Evolutionary conservation across 805 yeast genomes (phyloP).

Genomic region (Barnettozyma salicaria): DNA sequence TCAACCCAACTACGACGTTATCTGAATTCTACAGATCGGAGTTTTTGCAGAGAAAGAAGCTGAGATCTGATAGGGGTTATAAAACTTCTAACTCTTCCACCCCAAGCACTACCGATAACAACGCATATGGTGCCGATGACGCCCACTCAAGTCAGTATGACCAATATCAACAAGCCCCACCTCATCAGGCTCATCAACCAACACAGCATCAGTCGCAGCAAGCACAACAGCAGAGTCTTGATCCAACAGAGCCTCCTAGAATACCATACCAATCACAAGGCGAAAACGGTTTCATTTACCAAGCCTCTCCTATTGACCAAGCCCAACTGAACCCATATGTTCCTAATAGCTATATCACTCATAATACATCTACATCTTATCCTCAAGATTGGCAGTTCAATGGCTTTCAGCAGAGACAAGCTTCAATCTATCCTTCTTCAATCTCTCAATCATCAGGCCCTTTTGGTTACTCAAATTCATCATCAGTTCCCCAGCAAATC

Average conservation of each 20-base stretch:
- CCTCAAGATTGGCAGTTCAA: constrained; percentile 12
- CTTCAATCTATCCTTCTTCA: constrained; percentile 6
- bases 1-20: constrained; percentile 18
- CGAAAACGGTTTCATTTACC: constrained; percentile 10
- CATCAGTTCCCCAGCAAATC: constrained; percentile 2
- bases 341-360: constrained; percentile 4
- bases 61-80: constrained; percentile 20
- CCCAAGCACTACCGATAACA: constrained; percentile 14
- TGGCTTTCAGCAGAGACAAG: constrained; percentile 8
- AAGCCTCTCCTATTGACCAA: constrained; percentile 11
- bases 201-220: constrained; percentile 5
- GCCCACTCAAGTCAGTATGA: constrained; percentile 3
- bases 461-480: neutral
- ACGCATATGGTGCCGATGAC: constrained; percentile 1
- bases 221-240: neutral
- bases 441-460: constrained; percentile 9
- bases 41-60: constrained; percentile 22
- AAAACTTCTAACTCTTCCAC: constrained; percentile 14
- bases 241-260: constrained; percentile 4
- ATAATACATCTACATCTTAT: constrained; percentile 1
- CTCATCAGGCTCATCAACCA: constrained; percentile 3
- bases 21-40: constrained; percentile 26
- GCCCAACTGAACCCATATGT: constrained; percentile 7
- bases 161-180: constrained; percentile 8
- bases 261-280: constrained; percentile 9